phyloP scores from a whole-genome alignment of 129 eudicot genomes.

The Flaveria ramosissima region DNA sequence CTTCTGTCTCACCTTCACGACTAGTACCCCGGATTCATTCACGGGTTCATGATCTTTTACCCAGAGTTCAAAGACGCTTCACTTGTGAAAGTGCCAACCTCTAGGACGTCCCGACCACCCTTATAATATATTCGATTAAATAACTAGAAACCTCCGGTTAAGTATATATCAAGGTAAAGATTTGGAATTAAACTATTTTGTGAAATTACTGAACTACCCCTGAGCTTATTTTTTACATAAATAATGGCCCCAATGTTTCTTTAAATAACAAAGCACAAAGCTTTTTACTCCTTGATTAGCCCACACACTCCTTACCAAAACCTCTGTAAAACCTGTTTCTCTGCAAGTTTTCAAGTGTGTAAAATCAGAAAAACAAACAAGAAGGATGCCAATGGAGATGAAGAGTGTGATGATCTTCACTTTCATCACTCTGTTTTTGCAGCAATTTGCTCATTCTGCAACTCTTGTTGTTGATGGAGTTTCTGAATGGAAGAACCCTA shows the following conservation, averaged over 20 bases:
- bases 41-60: too few species aligned
- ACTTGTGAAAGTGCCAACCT: too few species aligned
- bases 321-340: slow-evolving; percentile 18
- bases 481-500: slow-evolving; percentile 77
- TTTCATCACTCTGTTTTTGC: slow-evolving; percentile 35
- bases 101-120: too few species aligned
- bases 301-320: slow-evolving; percentile 24
- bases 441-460: slow-evolving; percentile 44
- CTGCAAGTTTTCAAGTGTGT: slow-evolving; percentile 1
- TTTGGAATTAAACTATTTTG: too few species aligned
- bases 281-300: neutral
- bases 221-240: neutral
- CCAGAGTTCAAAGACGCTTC: too few species aligned
- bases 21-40: too few species aligned
- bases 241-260: neutral
- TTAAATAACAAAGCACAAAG: slow-evolving; percentile 18
- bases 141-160: too few species aligned
- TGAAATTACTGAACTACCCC: neutral
- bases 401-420: slow-evolving; percentile 30
- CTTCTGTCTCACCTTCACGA: too few species aligned
- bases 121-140: too few species aligned
- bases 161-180: too few species aligned
- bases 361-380: slow-evolving; percentile 10
- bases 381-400: slow-evolving; percentile 21
- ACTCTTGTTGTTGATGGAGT: slow-evolving; percentile 86